Conservation (phyloP, 73 alveolate species). For the Paramecium octaurelia region DNA sequence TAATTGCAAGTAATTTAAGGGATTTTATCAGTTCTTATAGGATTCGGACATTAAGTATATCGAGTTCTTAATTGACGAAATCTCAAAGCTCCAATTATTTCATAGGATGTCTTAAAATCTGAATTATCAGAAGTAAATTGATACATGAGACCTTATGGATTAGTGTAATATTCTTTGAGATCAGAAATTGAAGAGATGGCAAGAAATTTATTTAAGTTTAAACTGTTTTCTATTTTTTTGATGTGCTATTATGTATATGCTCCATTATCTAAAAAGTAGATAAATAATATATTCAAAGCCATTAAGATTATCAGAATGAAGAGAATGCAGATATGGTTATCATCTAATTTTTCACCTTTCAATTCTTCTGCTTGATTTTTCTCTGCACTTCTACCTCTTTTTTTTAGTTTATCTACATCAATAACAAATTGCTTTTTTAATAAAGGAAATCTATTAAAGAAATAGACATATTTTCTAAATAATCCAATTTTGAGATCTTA, state of each 20-base stretch:
- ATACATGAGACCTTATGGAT: not conserved
- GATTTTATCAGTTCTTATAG: not conserved
- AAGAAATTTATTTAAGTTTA: not conserved
- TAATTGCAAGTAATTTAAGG: not conserved
- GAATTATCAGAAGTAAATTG: not conserved
- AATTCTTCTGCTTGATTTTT: not conserved
- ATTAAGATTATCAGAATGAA: not conserved
- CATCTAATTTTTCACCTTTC: slow-evolving; percentile 25
- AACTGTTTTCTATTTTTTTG: not conserved
- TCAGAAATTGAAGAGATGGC: not conserved
- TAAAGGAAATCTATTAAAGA: slow-evolving; percentile 29
- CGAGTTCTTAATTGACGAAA: not conserved
- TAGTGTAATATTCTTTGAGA: not conserved
- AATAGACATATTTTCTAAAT: not conserved
- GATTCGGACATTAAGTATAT: not conserved
- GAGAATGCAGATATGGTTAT: slow-evolving; percentile 21
- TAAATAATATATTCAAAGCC: not conserved
- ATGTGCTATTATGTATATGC: not conserved
- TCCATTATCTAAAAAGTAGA: slow-evolving; percentile 12
- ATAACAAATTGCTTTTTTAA: not conserved
- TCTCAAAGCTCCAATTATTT: not conserved
- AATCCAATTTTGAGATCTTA: not conserved
- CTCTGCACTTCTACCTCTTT: not conserved
- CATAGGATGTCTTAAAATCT: not conserved
- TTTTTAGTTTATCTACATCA: not conserved